These are phyloP conservation scores for Collybia mongolica DNA, from an alignment of 768 basidiomycete genomes.

Conservation along the genomic window DNA sequence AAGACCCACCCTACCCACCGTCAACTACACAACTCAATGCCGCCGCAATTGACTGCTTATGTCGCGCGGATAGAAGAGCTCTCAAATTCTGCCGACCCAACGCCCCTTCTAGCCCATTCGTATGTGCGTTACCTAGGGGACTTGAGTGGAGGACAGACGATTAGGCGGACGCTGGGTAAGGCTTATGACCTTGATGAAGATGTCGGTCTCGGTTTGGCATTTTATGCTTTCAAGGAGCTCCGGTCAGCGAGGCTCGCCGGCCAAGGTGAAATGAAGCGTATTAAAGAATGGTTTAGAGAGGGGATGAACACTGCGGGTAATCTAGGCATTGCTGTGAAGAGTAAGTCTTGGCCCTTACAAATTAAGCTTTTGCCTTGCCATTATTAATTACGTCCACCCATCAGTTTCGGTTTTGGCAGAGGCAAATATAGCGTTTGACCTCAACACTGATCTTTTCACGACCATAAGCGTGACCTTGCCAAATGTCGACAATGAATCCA, in stretches of 20 bases:
- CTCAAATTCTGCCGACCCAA: slow-evolving; percentile 40
- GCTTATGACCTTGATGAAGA: slow-evolving; percentile 60
- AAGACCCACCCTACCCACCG: slow-evolving; percentile 52
- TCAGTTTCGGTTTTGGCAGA: slow-evolving; percentile 47
- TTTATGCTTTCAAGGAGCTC: slow-evolving; percentile 69
- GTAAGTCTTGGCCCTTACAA: slow-evolving; percentile 21
- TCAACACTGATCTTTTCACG: slow-evolving; percentile 47
- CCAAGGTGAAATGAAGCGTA: slow-evolving; percentile 64
- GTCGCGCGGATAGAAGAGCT: slow-evolving; percentile 51
- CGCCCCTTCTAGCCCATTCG: slow-evolving; percentile 68
- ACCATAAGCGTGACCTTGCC: slow-evolving; percentile 23
- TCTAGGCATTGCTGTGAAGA: slow-evolving; percentile 37
- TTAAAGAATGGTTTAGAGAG: slow-evolving; percentile 70
- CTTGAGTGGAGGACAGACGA: slow-evolving; percentile 74
- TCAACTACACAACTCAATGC: slow-evolving; percentile 42
- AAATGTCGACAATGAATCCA: slow-evolving; percentile 12
- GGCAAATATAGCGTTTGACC: slow-evolving; percentile 45
- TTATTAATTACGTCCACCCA: not conserved
- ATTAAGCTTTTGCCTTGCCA: not conserved
- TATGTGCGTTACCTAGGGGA: slow-evolving; percentile 86
- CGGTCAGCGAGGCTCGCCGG: slow-evolving; percentile 42
- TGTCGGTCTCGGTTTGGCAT: slow-evolving; percentile 53
- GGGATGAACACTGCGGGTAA: slow-evolving; percentile 53
- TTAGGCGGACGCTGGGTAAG: slow-evolving; percentile 60
- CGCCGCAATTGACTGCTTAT: slow-evolving; percentile 51